phyloP scores from a whole-genome alignment of 768 basidiomycete genomes.

The Tubosaeta sp. region DNA sequence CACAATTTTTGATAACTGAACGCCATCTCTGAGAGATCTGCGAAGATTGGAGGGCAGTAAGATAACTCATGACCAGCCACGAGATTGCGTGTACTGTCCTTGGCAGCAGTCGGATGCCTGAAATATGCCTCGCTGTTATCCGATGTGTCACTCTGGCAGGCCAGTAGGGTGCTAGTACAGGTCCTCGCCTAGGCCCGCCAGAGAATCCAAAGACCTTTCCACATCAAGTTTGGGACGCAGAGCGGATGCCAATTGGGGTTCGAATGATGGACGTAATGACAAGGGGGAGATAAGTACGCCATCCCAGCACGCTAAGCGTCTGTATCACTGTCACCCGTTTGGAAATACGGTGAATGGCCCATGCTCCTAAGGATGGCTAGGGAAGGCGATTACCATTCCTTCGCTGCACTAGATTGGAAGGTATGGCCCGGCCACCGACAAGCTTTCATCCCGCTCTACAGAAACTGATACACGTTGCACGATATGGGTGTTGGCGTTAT shows the following conservation, averaged over 20 bases:
- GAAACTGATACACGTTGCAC: slow-evolving; percentile 7
- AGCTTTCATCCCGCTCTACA: slow-evolving; percentile 4
- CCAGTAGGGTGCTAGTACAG: not conserved
- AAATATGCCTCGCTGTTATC: not conserved
- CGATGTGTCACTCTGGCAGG: not conserved
- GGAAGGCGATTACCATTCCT: slow-evolving; percentile 7
- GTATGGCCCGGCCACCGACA: not conserved
- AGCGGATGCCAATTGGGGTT: not conserved
- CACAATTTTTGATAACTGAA: not conserved
- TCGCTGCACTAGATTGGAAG: slow-evolving; percentile 10
- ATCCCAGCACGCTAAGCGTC: slow-evolving; percentile 1
- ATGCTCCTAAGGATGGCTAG: slow-evolving; percentile 1
- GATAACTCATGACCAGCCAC: slow-evolving; percentile 2
- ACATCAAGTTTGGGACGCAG: not conserved
- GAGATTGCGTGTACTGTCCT: not conserved
- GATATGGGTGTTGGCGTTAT: slow-evolving; percentile 2
- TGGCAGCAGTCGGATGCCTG: not conserved
- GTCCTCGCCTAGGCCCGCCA: not conserved
- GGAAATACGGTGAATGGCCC: not conserved
- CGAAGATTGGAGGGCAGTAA: slow-evolving; percentile 4
- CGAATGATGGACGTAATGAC: not conserved
- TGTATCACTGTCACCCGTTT: slow-evolving; percentile 7
- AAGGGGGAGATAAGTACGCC: not conserved
- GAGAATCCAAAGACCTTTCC: slow-evolving; percentile 3
- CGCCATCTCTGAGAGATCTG: slow-evolving; percentile 6